Evolutionary conservation across 192 early-diverging fungal genomes (phyloP), one percentile per base, ranked within the genome.

Genomic region (Backusella tarrabulga): DNA sequence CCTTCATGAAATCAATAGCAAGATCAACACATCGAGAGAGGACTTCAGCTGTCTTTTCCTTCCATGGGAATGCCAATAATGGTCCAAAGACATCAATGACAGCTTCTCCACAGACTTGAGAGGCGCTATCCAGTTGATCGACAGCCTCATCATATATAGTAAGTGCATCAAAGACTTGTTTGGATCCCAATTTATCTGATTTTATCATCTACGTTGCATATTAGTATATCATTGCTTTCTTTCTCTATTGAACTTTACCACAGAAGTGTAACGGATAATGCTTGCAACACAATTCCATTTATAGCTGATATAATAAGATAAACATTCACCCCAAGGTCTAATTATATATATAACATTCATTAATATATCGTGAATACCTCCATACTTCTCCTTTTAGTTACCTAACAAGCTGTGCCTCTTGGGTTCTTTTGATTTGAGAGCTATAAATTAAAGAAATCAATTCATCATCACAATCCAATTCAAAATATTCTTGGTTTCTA

Each of bases 101-200:
- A 3, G 80, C 56, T 63, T 78, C 74, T 1, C 56, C 76, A 35
- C 80, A 77, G 14, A 72, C 11, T 12, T 82, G 77, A 2, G 76
- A 78, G 0, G 76, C 80, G 50, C 68, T 68, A 68, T 82, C 80
- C 15, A 82, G 29, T 52, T 82, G 73, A 6, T 82, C 80, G 8
- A 82, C 70, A 46, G 69, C 80, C 35, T 66, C 34, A 15, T 75
- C 72, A 44, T 76, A 82, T 1, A 82, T 12, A 21, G 52, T 60
- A 15, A 41, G 6, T 19, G 78, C 68, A 71, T 79, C 78, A 46
- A 79, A 79, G 0, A 63, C 9, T 34, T 41, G 26, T 3, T 42
- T 66, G 14, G 66, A 26, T 26, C 40, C 41, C n/a, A 32, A 19
- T 46, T 40, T 29, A 40, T 72, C 44, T 1, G 71, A 21, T 34